Percentiles rank a stretch among this genome's conserved stretches.
Evolutionary conservation across 768 basidiomycete genomes (phyloP).

Genomic region (Ramaria rubella): DNA sequence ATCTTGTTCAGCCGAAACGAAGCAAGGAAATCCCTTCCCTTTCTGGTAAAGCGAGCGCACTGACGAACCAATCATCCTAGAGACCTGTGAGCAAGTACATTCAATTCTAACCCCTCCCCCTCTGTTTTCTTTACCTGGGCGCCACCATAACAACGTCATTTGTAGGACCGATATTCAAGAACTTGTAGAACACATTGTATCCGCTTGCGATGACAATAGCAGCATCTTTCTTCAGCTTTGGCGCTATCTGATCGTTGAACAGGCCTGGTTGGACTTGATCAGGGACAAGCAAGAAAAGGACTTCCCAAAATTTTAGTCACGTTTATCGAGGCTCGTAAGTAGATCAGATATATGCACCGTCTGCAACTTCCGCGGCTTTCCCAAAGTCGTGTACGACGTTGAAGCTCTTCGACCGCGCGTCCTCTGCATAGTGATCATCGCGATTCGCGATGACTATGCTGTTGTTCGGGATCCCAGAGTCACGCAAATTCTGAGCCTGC

Average conservation of each 20-base stretch:
- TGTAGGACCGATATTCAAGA: constrained; percentile 43
- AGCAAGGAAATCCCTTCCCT: constrained; percentile 57
- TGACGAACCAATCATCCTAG: constrained; percentile 61
- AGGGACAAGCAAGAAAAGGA: constrained; percentile 55
- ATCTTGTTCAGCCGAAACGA: constrained; percentile 58
- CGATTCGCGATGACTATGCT: constrained; percentile 54
- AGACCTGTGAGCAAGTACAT: neutral
- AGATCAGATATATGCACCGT: constrained; percentile 32
- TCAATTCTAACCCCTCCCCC: neutral
- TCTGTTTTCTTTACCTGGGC: too few species aligned
- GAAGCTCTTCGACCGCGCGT: constrained; percentile 52
- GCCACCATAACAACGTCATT: constrained; percentile 65
- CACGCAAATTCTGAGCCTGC: constrained; percentile 61
- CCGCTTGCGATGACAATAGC: constrained; percentile 57
- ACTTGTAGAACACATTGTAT: constrained; percentile 58
- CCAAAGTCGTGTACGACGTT: constrained; percentile 49
- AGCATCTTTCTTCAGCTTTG: constrained; percentile 41
- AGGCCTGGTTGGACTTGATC: constrained; percentile 58
- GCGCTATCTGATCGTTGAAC: constrained; percentile 51
- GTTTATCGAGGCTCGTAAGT: neutral
- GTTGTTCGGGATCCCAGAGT: constrained; percentile 56
- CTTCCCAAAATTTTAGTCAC: constrained; percentile 23
- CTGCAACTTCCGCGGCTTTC: constrained; percentile 49
- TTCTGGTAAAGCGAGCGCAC: constrained; percentile 56
- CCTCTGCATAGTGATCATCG: constrained; percentile 48